A percentile compares a stretch with the other conserved stretches of the same genome.
These are phyloP conservation scores for Sclerotinia nivalis DNA, from an alignment of 2,329 filamentous ascomycete genomes.

Conservation along the genomic window DNA sequence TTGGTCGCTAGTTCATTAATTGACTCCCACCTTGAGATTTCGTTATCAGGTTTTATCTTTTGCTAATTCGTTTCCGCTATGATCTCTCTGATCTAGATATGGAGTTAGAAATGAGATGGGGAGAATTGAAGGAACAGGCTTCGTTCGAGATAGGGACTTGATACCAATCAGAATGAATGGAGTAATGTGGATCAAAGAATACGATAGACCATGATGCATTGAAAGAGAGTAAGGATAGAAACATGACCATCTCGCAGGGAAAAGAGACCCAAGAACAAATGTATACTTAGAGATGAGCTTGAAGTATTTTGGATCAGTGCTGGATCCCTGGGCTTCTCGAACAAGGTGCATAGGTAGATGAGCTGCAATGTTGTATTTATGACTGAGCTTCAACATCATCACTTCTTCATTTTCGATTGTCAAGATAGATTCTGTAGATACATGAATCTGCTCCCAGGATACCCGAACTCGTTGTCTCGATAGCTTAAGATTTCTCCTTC, in stretches of 20 bases:
- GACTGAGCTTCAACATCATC: not conserved
- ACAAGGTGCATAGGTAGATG: not conserved
- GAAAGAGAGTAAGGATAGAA: no score
- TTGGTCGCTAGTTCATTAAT: not conserved
- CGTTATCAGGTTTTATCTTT: not conserved
- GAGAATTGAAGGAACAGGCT: not conserved
- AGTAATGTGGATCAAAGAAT: not conserved
- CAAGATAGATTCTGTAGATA: not conserved
- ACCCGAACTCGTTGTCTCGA: no score
- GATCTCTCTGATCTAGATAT: not conserved
- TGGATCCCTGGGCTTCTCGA: not conserved
- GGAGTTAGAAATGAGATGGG: not conserved
- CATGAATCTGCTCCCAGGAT: not conserved
- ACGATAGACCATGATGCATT: not conserved
- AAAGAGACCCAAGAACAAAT: not conserved
- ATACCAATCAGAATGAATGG: not conserved
- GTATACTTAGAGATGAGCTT: no score
- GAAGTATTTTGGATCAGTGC: not conserved
- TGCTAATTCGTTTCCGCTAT: not conserved
- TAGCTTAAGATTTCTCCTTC: not conserved
- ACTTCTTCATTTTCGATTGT: not conserved
- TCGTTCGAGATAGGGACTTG: no score
- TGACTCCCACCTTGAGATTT: not conserved
- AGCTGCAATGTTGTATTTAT: not conserved
- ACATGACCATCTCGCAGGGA: no score